Conservation (phyloP, 352 stramenopile genomes). For the Phytophthora cryptogea region DNA sequence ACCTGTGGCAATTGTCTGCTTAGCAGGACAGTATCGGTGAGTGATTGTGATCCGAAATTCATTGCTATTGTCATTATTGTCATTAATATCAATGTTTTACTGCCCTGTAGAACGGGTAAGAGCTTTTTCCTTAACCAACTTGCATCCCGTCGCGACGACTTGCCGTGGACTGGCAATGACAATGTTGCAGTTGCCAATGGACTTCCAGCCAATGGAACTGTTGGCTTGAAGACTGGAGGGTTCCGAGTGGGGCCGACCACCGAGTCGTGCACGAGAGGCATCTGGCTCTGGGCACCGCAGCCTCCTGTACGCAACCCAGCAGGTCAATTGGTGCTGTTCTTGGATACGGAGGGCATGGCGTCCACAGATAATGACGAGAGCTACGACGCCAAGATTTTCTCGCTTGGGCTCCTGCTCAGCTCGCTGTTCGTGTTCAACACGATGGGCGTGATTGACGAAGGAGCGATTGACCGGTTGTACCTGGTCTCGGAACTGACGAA, state of each 20-base stretch:
- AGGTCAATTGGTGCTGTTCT: conserved; percentile 74
- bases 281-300: conserved; percentile 82
- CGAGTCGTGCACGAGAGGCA: conserved; percentile 84
- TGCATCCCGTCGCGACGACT: conserved; percentile 32
- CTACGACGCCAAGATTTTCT: conserved; percentile 91
- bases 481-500: conserved; percentile 88
- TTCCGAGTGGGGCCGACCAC: conserved; percentile 84
- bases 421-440: conserved; percentile 89
- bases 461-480: conserved; percentile 81
- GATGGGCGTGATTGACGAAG: conserved; percentile 89
- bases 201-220: conserved; percentile 7
- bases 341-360: conserved; percentile 87
- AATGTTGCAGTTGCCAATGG: conserved; percentile 17
- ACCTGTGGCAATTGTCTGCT: conserved; percentile 76
- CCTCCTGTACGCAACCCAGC: conserved; percentile 58
- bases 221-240: conserved; percentile 19
- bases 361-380: conserved; percentile 87
- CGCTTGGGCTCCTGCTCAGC: conserved; percentile 75
- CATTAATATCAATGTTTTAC: background rate
- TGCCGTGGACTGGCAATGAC: conserved; percentile 20
- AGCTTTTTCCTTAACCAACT: conserved; percentile 91
- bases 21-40: conserved; percentile 81
- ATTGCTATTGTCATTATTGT: background rate
- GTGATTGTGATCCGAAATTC: background rate
- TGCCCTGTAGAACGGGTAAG: conserved; percentile 69